Percentiles rank a stretch among this genome's conserved stretches.
Evolutionary conservation across 805 yeast genomes (phyloP).

Genomic region (Naumovozyma baii): DNA sequence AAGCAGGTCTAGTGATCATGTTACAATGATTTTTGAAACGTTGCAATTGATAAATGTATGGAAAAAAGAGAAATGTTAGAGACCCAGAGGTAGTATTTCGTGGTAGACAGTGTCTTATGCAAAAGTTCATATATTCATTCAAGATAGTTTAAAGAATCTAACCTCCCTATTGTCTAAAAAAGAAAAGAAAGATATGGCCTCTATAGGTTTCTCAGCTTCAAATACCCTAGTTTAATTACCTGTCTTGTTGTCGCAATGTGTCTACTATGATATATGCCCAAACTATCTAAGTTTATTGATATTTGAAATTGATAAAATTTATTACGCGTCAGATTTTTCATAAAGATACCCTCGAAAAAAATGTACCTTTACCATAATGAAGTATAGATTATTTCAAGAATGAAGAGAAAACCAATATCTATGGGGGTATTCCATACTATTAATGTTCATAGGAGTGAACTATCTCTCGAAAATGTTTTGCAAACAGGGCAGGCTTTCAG

Average conservation of each 20-base stretch:
- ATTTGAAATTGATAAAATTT: background rate
- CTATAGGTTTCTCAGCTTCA: no score
- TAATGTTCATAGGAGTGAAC: conserved; percentile 8
- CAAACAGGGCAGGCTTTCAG: conserved; percentile 30
- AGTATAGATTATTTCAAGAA: no score
- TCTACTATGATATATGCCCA: no score
- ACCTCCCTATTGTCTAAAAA: no score
- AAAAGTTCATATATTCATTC: background rate
- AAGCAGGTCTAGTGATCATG: background rate
- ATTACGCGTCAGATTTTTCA: background rate
- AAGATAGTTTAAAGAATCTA: background rate
- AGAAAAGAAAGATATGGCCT: no score
- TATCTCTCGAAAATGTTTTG: conserved; percentile 41
- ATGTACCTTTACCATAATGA: no score
- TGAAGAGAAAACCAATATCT: background rate
- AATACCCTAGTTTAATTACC: no score
- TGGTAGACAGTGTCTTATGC: background rate
- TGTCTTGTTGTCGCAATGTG: no score
- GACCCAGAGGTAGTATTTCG: no score
- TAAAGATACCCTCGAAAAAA: background rate
- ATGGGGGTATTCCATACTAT: conserved; percentile 10
- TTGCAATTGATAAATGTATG: background rate
- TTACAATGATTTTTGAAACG: background rate
- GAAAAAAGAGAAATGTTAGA: no score
- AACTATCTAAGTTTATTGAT: no score